phyloP scores from a whole-genome alignment of 2,329 filamentous ascomycete species.

The Calcarisporium arbuscula region DNA sequence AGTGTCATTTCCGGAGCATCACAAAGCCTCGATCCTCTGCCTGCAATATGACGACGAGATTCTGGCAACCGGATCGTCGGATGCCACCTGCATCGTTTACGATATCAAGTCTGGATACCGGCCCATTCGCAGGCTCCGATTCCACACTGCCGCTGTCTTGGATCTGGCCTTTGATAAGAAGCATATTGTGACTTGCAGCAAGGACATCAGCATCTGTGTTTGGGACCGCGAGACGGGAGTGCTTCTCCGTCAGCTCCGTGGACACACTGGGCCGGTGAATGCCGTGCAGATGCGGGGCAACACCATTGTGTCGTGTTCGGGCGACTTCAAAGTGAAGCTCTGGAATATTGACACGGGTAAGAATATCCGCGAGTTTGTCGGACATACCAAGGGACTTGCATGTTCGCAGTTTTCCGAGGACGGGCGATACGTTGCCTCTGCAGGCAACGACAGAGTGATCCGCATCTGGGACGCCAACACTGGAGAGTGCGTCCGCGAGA shows the following conservation, averaged over 20 bases:
- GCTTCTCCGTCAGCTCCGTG: constrained; percentile 71
- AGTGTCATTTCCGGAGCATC: constrained; percentile 58
- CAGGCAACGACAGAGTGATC: constrained; percentile 91
- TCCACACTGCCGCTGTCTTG: constrained; percentile 82
- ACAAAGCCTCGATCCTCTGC: constrained; percentile 89
- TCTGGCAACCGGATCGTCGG: constrained; percentile 90
- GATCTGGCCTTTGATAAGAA: constrained; percentile 89
- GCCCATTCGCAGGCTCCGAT: constrained; percentile 69
- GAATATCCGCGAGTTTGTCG: constrained; percentile 82
- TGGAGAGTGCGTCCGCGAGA: constrained; percentile 72
- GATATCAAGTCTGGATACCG: constrained; percentile 71
- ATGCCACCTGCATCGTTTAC: constrained; percentile 87
- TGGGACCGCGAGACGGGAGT: constrained; percentile 81
- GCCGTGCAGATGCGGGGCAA: constrained; percentile 93
- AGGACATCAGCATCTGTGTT: constrained; percentile 88
- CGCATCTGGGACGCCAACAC: constrained; percentile 95
- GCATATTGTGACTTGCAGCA: constrained; percentile 94
- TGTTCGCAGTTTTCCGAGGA: constrained; percentile 96
- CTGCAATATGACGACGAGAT: constrained; percentile 91
- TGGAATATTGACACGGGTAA: constrained; percentile 91
- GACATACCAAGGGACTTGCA: constrained; percentile 87
- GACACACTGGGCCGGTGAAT: constrained; percentile 89
- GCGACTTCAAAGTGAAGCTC: constrained; percentile 86
- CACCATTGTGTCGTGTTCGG: constrained; percentile 86
- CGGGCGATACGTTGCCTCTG: constrained; percentile 85